Evolutionary conservation across 2,329 filamentous ascomycete genomes (phyloP).

Genomic region (Trichoderma koningiopsis): DNA sequence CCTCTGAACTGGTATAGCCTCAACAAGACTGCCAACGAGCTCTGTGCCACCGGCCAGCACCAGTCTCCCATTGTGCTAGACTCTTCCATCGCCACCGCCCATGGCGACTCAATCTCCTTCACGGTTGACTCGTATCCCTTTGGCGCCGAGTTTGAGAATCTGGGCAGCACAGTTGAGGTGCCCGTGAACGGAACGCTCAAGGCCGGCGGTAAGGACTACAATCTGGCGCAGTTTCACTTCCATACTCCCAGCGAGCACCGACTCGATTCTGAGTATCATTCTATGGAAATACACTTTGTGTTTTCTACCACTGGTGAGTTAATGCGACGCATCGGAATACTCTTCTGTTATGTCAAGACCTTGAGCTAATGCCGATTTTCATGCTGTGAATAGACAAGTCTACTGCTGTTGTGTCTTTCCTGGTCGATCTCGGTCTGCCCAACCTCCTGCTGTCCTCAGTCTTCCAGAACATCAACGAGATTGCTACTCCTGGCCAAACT

Average conservation of each 20-base stretch:
- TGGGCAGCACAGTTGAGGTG: constrained; percentile 56
- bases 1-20: constrained; percentile 57
- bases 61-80: constrained; percentile 61
- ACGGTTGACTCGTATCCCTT: constrained; percentile 41
- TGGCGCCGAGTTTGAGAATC: constrained; percentile 52
- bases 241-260: constrained; percentile 63
- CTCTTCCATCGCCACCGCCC: constrained; percentile 33
- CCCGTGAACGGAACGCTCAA: constrained; percentile 50
- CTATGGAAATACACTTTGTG: constrained; percentile 39
- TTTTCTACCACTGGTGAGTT: constrained; percentile 28
- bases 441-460: constrained; percentile 40
- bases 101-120: constrained; percentile 39
- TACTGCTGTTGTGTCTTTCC: constrained; percentile 35
- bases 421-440: constrained; percentile 17
- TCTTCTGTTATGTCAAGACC: background rate
- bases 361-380: background rate
- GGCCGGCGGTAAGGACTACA: constrained; percentile 44
- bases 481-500: constrained; percentile 43
- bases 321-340: background rate
- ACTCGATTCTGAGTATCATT: constrained; percentile 42
- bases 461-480: constrained; percentile 42
- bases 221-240: constrained; percentile 60
- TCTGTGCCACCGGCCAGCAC: constrained; percentile 50
- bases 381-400: constrained; percentile 10
- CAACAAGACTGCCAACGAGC: constrained; percentile 43